Evolutionary conservation across 257 asterid species (phyloP).

Genomic region (Plantago elongata): DNA sequence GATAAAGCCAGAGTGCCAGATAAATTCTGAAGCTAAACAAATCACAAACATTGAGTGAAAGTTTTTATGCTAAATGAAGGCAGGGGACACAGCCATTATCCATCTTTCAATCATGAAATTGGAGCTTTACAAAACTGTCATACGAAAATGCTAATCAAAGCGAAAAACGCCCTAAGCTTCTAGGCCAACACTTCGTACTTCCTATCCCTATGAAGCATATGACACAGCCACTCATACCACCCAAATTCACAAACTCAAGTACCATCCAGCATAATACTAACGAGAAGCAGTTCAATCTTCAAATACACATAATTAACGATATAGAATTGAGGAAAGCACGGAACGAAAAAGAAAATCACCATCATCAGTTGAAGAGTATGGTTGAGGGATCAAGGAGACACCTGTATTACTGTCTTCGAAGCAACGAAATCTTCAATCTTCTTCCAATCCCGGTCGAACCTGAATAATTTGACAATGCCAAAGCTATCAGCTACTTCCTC

Average conservation of each 20-base stretch:
- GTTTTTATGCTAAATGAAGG: not conserved
- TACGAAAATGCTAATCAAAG: too few species aligned
- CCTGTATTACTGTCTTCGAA: slow-evolving; percentile 97
- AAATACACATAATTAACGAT: not conserved
- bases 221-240: too few species aligned
- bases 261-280: not conserved
- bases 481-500: slow-evolving; percentile 15
- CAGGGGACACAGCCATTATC: not conserved
- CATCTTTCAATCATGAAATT: too few species aligned
- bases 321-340: slow-evolving; percentile 8
- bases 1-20: slow-evolving; percentile 8
- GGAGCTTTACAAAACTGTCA: not conserved
- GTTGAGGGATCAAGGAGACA: slow-evolving; percentile 20
- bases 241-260: too few species aligned
- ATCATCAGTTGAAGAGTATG: not conserved
- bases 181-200: too few species aligned
- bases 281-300: too few species aligned
- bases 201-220: too few species aligned
- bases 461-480: slow-evolving; percentile 27
- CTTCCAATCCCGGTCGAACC: slow-evolving; percentile 99
- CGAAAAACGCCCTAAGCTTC: too few species aligned
- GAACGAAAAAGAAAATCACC: not conserved
- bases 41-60: slow-evolving; percentile 8
- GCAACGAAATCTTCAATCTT: slow-evolving; percentile 91
- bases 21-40: not conserved